Conservation (phyloP, 2,329 filamentous ascomycete species). For the Dothideomycetidae sp. region DNA sequence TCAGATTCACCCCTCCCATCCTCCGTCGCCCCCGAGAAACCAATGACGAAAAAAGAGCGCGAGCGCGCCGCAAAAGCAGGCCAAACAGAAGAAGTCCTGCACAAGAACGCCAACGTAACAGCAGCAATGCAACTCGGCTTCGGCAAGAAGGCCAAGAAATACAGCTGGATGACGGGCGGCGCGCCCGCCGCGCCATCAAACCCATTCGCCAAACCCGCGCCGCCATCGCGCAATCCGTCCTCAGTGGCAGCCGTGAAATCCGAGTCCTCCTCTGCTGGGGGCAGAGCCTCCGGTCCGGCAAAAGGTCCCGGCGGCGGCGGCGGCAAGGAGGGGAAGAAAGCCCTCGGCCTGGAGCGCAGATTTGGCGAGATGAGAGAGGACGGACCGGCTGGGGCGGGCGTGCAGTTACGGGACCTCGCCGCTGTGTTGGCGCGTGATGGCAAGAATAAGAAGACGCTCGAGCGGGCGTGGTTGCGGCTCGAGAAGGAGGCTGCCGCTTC, state of each 20-base stretch:
- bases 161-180: constrained; percentile 58
- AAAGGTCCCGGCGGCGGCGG: constrained; percentile 2
- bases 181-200: constrained; percentile 39
- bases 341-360: constrained; percentile 15
- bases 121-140: constrained; percentile 60
- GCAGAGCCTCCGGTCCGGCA: too few relatives aligned
- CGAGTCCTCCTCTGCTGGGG: constrained; percentile 8
- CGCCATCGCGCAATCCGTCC: constrained; percentile 9
- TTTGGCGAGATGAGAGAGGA: constrained; percentile 47
- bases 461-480: constrained; percentile 31
- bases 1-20: constrained; percentile 13
- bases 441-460: constrained; percentile 47
- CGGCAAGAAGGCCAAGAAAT: constrained; percentile 53
- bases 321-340: constrained; percentile 4
- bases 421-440: constrained; percentile 67
- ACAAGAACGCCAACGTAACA: constrained; percentile 70
- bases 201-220: constrained; percentile 16
- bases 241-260: too few relatives aligned
- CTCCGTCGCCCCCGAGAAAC: constrained; percentile 45
- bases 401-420: constrained; percentile 75
- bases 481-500: constrained; percentile 6
- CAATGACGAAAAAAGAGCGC: constrained; percentile 68
- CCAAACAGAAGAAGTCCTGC: constrained; percentile 61
- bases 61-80: constrained; percentile 59
- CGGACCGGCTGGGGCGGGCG: constrained; percentile 57